Conservation (phyloP, 768 basidiomycete species). For the Crassisporium funariophilum region DNA sequence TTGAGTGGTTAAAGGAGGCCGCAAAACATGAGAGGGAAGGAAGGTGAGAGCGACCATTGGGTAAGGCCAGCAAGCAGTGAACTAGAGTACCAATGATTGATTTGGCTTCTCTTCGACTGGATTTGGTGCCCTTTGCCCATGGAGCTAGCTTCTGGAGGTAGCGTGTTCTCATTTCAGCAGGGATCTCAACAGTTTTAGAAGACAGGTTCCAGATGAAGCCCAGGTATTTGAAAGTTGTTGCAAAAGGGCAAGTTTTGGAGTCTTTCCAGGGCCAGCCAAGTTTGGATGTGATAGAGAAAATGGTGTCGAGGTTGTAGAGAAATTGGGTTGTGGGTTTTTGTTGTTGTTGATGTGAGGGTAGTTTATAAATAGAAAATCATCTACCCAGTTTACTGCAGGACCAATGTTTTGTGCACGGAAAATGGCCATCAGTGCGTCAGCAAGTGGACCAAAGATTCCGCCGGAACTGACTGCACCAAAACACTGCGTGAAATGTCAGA, state of each 20-base stretch:
- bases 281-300: constrained; percentile 20
- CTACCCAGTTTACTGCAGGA: constrained; percentile 35
- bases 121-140: constrained; percentile 14
- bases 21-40: constrained; percentile 30
- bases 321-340: constrained; percentile 1
- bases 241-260: constrained; percentile 30
- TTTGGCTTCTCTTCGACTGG: constrained; percentile 23
- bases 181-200: constrained; percentile 31
- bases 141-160: constrained; percentile 26
- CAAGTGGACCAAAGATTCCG: constrained; percentile 32
- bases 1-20: constrained; percentile 20
- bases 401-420: constrained; percentile 15
- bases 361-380: constrained; percentile 36
- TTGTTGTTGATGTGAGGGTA: constrained; percentile 7
- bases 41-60: constrained; percentile 29
- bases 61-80: constrained; percentile 35
- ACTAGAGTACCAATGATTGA: constrained; percentile 35
- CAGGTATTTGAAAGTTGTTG: constrained; percentile 31
- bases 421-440: constrained; percentile 31
- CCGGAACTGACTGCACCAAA: constrained; percentile 30
- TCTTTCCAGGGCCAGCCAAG: constrained; percentile 40
- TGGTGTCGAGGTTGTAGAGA: constrained; percentile 21
- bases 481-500: no score
- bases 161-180: constrained; percentile 27
- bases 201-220: constrained; percentile 39